Percentiles rank a stretch among this genome's conserved stretches.
phyloP scores from a whole-genome alignment of 306 rosid genomes.

The Cicer chorassanicum region DNA sequence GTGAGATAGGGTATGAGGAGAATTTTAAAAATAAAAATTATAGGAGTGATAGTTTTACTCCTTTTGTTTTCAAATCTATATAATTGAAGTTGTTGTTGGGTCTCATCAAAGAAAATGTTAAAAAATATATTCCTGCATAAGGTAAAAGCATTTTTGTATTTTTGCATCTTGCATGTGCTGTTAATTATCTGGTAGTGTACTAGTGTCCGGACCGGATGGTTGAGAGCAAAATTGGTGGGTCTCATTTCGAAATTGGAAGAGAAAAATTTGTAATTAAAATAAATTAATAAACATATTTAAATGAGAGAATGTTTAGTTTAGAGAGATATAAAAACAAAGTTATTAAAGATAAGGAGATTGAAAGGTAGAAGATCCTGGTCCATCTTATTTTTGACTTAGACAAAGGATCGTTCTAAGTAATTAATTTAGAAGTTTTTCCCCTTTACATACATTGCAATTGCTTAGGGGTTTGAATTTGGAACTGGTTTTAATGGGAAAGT shows the following conservation, averaged over 20 bases:
- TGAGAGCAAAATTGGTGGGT: slow-evolving; percentile 42
- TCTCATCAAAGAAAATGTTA: slow-evolving; percentile 39
- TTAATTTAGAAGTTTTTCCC: slow-evolving; percentile 18
- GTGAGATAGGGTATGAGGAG: slow-evolving; percentile 12
- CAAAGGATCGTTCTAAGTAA: slow-evolving; percentile 44
- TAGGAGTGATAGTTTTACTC: slow-evolving; percentile 33
- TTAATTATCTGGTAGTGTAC: slow-evolving; percentile 22
- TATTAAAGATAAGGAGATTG: too few species aligned
- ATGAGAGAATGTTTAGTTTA: too few species aligned
- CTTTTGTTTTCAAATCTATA: slow-evolving; percentile 26
- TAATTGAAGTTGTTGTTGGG: slow-evolving; percentile 45
- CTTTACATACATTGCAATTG: not conserved
- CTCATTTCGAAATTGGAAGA: not conserved
- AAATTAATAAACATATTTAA: too few species aligned
- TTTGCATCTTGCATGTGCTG: slow-evolving; percentile 47
- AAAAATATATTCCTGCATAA: slow-evolving; percentile 13
- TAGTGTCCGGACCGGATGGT: slow-evolving; percentile 30
- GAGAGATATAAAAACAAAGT: too few species aligned
- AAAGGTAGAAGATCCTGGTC: too few species aligned
- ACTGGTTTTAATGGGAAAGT: slow-evolving; percentile 3
- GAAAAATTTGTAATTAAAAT: too few species aligned
- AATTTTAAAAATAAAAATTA: not conserved
- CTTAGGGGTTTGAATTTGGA: slow-evolving; percentile 2
- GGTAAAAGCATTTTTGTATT: slow-evolving; percentile 22
- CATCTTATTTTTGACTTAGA: slow-evolving; percentile 25